Conservation (phyloP, 805 yeast species). For the Isabelozyma gotoi region DNA sequence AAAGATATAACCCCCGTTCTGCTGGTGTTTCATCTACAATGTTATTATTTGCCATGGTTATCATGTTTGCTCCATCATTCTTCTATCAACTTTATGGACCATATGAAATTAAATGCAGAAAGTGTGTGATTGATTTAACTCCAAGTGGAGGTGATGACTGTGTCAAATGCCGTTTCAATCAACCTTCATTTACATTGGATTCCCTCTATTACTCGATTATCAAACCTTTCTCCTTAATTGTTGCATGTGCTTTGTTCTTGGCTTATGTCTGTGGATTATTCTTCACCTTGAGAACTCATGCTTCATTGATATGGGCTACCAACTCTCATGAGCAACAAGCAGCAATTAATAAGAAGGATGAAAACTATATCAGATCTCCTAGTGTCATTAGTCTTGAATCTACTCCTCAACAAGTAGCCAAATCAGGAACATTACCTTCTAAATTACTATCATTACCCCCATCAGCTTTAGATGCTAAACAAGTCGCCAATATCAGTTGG, state of each 20-base stretch:
- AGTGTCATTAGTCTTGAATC: constrained; percentile 33
- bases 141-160: constrained; percentile 40
- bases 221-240: constrained; percentile 77
- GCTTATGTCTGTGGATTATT: constrained; percentile 87
- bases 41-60: constrained; percentile 86
- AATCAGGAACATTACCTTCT: constrained; percentile 7
- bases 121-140: constrained; percentile 37
- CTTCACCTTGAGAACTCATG: constrained; percentile 94
- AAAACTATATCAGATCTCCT: constrained; percentile 29
- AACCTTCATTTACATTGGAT: constrained; percentile 73
- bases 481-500: constrained; percentile 1
- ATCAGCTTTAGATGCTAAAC: constrained; percentile 9
- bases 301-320: constrained; percentile 90
- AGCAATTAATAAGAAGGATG: constrained; percentile 20
- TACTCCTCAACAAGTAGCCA: constrained; percentile 10
- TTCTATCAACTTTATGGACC: constrained; percentile 89
- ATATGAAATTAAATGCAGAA: constrained; percentile 70
- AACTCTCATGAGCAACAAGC: constrained; percentile 34
- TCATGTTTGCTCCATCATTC: constrained; percentile 89
- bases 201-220: constrained; percentile 64
- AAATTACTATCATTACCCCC: constrained; percentile 12
- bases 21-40: constrained; percentile 98
- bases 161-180: constrained; percentile 71
- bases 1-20: constrained; percentile 90
- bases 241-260: constrained; percentile 76